Evolutionary conservation across 176 grass and related monocot species (phyloP).

Genomic region (Eragrostis nindensis): DNA sequence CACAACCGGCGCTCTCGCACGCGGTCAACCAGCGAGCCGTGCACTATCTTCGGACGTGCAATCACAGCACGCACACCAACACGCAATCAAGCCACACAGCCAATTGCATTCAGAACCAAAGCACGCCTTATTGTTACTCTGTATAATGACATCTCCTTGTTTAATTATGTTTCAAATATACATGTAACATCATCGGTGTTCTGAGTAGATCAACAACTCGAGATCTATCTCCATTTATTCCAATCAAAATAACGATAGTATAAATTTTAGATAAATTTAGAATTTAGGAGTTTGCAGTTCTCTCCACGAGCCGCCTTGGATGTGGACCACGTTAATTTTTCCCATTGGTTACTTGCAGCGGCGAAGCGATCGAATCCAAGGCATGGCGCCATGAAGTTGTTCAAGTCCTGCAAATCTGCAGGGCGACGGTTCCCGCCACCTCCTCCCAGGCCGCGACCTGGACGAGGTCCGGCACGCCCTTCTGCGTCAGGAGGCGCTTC

Average conservation of each 20-base stretch:
- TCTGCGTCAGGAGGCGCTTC: constrained; percentile 53
- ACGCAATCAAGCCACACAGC: too few relatives aligned
- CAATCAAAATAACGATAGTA: not conserved
- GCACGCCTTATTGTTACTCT: too few relatives aligned
- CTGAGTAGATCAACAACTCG: not conserved
- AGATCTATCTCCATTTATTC: not conserved
- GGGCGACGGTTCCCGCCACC: constrained; percentile 52
- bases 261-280: not conserved
- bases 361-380: not conserved
- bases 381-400: not conserved
- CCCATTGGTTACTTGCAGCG: not conserved
- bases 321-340: not conserved
- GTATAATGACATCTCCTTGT: too few relatives aligned
- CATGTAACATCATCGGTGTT: too few relatives aligned
- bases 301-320: not conserved
- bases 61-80: too few relatives aligned
- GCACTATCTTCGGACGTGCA: too few relatives aligned
- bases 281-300: not conserved
- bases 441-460: constrained; percentile 79
- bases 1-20: too few relatives aligned
- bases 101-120: too few relatives aligned
- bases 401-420: constrained; percentile 91
- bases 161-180: not conserved
- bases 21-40: too few relatives aligned
- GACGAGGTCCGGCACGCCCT: constrained; percentile 70